Evolutionary conservation across 83 land plant species (phyloP).

Genomic region (Diphasiastrum complanatum): DNA sequence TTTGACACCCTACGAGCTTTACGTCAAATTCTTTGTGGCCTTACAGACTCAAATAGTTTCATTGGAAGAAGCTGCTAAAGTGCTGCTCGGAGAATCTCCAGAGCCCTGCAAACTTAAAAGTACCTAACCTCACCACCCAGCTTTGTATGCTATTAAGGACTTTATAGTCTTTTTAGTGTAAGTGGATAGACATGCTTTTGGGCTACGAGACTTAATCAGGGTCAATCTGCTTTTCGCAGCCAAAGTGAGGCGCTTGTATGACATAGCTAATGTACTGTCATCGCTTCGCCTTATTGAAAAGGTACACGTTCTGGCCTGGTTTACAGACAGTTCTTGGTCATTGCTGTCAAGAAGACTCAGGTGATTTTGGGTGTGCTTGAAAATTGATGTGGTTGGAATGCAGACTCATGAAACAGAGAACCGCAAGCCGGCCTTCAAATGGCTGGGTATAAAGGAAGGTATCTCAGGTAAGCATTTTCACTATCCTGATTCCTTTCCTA

Average conservation of each 20-base stretch:
- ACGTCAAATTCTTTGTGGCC: neutral
- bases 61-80: constrained; percentile 76
- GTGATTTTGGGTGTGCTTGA: neutral
- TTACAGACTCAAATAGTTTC: constrained; percentile 62
- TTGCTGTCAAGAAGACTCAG: too few species aligned
- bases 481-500: too few species aligned
- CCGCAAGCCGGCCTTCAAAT: constrained; percentile 86
- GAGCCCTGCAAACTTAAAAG: constrained; percentile 63
- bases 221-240: constrained; percentile 52
- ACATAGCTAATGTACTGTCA: constrained; percentile 88
- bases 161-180: too few species aligned
- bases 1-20: neutral
- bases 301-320: constrained; percentile 31
- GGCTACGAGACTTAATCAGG: too few species aligned
- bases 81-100: constrained; percentile 64
- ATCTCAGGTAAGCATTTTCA: too few species aligned
- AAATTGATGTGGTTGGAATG: neutral
- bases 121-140: too few species aligned
- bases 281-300: constrained; percentile 86
- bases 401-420: constrained; percentile 57
- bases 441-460: constrained; percentile 57
- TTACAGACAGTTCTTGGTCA: neutral
- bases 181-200: too few species aligned
- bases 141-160: too few species aligned
- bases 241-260: constrained; percentile 87